Conservation (phyloP, 2,329 filamentous ascomycete species). For the Claviceps quebecensis region DNA sequence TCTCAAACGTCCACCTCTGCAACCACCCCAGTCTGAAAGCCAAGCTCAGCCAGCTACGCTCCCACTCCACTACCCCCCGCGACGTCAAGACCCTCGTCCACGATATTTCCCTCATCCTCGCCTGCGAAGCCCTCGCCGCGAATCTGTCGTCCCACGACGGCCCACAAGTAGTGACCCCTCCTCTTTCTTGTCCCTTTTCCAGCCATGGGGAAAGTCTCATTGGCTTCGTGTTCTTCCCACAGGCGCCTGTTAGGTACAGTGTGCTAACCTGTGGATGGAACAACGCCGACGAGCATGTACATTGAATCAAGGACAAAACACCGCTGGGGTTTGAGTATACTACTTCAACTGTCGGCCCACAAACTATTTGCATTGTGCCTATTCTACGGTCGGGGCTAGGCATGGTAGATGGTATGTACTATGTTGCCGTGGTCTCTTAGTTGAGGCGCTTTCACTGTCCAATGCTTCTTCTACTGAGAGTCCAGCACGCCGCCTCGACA, state of each 20-base stretch:
- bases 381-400: constrained; percentile 84
- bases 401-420: constrained; percentile 63
- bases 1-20: constrained; percentile 61
- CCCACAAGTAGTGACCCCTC: constrained; percentile 43
- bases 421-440: not conserved
- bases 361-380: constrained; percentile 66
- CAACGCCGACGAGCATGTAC: not conserved
- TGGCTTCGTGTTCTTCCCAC: not conserved
- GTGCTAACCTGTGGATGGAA: not conserved
- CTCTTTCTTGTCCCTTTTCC: not conserved
- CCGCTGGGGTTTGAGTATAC: constrained; percentile 67
- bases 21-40: constrained; percentile 72
- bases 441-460: not conserved
- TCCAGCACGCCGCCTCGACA: too few species aligned
- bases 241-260: not conserved
- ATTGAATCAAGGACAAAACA: constrained; percentile 49
- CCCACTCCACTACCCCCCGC: constrained; percentile 50
- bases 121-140: constrained; percentile 62
- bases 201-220: too few species aligned
- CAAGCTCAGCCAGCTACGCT: constrained; percentile 83
- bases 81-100: constrained; percentile 74
- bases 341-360: constrained; percentile 47
- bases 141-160: constrained; percentile 43
- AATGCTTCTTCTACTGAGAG: not conserved
- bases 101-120: constrained; percentile 73